phyloP scores from a whole-genome alignment of 805 yeast species.

The Teunomyces cretensis region DNA sequence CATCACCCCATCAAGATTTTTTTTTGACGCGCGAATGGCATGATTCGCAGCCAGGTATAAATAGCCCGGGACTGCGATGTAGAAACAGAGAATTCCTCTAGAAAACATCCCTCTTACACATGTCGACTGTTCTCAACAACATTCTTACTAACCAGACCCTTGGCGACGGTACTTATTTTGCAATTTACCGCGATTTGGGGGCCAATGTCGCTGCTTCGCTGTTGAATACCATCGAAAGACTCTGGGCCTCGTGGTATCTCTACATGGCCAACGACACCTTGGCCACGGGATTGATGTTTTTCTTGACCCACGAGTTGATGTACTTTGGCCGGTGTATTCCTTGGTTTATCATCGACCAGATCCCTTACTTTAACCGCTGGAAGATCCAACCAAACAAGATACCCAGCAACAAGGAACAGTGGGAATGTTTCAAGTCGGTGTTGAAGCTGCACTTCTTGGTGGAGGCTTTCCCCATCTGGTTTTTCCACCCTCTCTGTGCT shows the following conservation, averaged over 20 bases:
- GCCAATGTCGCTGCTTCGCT: slow-evolving; percentile 2
- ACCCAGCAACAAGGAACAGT: slow-evolving; percentile 56
- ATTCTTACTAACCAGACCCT: background rate
- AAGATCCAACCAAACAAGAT: slow-evolving; percentile 54
- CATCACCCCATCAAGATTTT: slow-evolving; percentile 4
- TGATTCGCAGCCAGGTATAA: slow-evolving; percentile 5
- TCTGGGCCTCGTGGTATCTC: slow-evolving; percentile 58
- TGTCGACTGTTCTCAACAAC: slow-evolving; percentile 3
- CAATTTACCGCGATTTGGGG: background rate
- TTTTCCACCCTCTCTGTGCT: slow-evolving; percentile 57
- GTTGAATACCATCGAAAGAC: slow-evolving; percentile 42
- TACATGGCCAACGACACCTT: slow-evolving; percentile 54
- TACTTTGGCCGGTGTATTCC: slow-evolving; percentile 61
- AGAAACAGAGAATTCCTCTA: background rate
- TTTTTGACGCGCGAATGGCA: slow-evolving; percentile 1
- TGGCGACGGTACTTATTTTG: background rate
- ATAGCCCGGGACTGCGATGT: background rate
- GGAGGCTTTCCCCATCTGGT: slow-evolving; percentile 63
- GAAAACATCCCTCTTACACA: background rate
- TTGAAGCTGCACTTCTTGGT: slow-evolving; percentile 55
- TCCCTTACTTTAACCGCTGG: slow-evolving; percentile 51
- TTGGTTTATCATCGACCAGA: slow-evolving; percentile 55
- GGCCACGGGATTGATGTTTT: slow-evolving; percentile 58
- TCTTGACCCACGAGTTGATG: slow-evolving; percentile 54
- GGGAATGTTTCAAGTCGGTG: slow-evolving; percentile 62